A percentile compares a stretch with the other conserved stretches of the same genome.
These are phyloP conservation scores for Phytophthora tubulina DNA, from an alignment of 352 stramenopile genomes.

Conservation along the genomic window DNA sequence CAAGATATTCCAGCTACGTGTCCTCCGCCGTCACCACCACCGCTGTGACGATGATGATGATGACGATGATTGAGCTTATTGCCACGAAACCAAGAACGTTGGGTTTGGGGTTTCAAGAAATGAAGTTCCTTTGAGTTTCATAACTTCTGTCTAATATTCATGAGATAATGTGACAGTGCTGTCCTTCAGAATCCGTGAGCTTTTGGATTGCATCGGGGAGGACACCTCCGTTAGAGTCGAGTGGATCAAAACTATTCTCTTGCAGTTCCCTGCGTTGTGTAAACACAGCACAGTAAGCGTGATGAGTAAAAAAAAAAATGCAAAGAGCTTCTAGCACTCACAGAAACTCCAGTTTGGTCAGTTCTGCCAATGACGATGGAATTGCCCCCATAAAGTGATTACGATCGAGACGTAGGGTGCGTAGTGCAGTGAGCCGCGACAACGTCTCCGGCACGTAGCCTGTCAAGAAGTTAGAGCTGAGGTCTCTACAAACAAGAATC, in stretches of 20 bases:
- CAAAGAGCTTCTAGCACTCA: conserved; percentile 27
- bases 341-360: conserved; percentile 67
- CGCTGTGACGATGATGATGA: conserved; percentile 15
- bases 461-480: conserved; percentile 78
- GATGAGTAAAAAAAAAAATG: too few species aligned
- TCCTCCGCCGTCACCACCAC: conserved; percentile 10
- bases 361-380: conserved; percentile 49
- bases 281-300: background rate
- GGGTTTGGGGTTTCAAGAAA: background rate
- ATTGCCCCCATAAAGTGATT: conserved; percentile 63
- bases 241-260: conserved; percentile 59
- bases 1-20: background rate
- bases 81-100: background rate
- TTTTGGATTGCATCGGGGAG: conserved; percentile 53
- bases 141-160: conserved; percentile 8
- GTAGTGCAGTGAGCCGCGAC: conserved; percentile 46
- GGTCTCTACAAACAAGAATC: conserved; percentile 43
- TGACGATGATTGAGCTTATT: conserved; percentile 14
- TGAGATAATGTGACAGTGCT: conserved; percentile 44
- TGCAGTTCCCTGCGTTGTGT: conserved; percentile 50
- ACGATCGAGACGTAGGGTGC: conserved; percentile 61
- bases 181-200: conserved; percentile 53
- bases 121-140: conserved; percentile 4
- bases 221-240: conserved; percentile 40
- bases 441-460: conserved; percentile 58